A percentile compares a stretch with the other conserved stretches of the same genome.
These are phyloP conservation scores for Hirschfeldia incana DNA, from an alignment of 345 rosid genomes.

Conservation along the genomic window DNA sequence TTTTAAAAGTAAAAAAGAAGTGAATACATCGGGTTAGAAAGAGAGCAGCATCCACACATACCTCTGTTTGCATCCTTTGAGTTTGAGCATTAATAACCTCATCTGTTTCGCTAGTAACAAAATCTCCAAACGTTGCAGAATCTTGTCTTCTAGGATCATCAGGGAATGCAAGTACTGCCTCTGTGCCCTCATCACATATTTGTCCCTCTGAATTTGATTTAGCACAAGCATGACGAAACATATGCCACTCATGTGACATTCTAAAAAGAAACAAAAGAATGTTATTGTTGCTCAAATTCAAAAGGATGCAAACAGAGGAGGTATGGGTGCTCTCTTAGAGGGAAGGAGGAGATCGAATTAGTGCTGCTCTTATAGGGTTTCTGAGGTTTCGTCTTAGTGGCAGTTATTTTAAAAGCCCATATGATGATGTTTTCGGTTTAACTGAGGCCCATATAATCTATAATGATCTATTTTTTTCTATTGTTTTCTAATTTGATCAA, in stretches of 20 bases:
- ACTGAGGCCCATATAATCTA: background rate
- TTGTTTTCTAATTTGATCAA: too few relatives aligned
- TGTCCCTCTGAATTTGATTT: background rate
- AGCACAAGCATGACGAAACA: slow-evolving; percentile 25
- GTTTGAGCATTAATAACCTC: slow-evolving; percentile 10
- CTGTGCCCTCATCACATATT: too few relatives aligned
- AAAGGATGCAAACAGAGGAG: background rate
- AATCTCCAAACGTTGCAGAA: slow-evolving; percentile 18
- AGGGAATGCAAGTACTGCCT: background rate
- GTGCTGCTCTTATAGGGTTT: slow-evolving; percentile 22
- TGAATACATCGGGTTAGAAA: background rate
- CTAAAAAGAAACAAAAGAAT: slow-evolving; percentile 14
- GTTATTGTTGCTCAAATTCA: background rate
- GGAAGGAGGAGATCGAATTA: slow-evolving; percentile 3
- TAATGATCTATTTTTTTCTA: background rate
- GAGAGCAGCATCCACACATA: slow-evolving; percentile 2
- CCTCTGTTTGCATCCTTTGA: slow-evolving; percentile 9
- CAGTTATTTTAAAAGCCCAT: slow-evolving; percentile 10
- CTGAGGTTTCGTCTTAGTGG: background rate
- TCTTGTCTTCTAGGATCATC: slow-evolving; percentile 29
- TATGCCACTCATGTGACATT: slow-evolving; percentile 18
- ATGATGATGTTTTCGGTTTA: background rate
- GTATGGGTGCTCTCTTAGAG: background rate
- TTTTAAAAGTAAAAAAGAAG: background rate
- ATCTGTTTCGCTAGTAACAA: slow-evolving; percentile 15